Conservation (phyloP, 2,329 filamentous ascomycete species). For the Alternaria arbusti region DNA sequence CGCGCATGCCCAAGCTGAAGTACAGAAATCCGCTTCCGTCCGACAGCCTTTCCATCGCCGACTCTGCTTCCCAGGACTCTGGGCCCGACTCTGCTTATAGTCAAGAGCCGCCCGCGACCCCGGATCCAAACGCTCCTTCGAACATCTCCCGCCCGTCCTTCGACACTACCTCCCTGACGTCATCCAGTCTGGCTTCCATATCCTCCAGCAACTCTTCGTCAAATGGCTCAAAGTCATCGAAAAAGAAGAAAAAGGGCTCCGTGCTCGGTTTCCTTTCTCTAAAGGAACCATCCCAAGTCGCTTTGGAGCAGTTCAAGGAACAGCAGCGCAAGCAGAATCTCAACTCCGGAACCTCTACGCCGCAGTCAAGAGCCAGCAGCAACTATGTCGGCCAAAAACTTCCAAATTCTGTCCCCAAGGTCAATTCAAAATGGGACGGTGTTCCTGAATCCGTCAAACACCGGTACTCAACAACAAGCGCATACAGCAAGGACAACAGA, state of each 20-base stretch:
- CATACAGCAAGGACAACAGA: conserved; percentile 24
- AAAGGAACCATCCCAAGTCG: conserved; percentile 57
- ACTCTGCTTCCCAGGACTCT: conserved; percentile 7
- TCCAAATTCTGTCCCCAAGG: conserved; percentile 57
- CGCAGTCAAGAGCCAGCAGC: conserved; percentile 16
- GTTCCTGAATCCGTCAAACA: conserved; percentile 52
- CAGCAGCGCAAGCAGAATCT: conserved; percentile 51
- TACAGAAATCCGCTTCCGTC: conserved; percentile 42
- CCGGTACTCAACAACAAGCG: conserved; percentile 16
- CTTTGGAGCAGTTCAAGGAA: conserved; percentile 55
- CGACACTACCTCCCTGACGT: conserved; percentile 29
- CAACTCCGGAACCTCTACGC: conserved; percentile 25
- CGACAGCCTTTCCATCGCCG: conserved; percentile 26
- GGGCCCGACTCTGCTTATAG: conserved; percentile 6
- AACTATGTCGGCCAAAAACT: conserved; percentile 52
- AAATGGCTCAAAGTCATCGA: conserved; percentile 35
- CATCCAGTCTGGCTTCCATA: conserved; percentile 44
- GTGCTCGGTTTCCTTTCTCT: conserved; percentile 56
- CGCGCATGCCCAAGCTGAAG: conserved; percentile 44
- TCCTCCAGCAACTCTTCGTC: conserved; percentile 32
- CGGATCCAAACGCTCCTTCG: conserved; percentile 14
- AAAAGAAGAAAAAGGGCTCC: conserved; percentile 44
- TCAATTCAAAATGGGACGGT: conserved; percentile 63
- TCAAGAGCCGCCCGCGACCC: conserved; percentile 12
- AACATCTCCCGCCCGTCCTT: conserved; percentile 17